Percentiles rank a stretch among this genome's conserved stretches.
Evolutionary conservation across 2,329 filamentous ascomycete species (phyloP).

Genomic region (Eutypa lata): DNA sequence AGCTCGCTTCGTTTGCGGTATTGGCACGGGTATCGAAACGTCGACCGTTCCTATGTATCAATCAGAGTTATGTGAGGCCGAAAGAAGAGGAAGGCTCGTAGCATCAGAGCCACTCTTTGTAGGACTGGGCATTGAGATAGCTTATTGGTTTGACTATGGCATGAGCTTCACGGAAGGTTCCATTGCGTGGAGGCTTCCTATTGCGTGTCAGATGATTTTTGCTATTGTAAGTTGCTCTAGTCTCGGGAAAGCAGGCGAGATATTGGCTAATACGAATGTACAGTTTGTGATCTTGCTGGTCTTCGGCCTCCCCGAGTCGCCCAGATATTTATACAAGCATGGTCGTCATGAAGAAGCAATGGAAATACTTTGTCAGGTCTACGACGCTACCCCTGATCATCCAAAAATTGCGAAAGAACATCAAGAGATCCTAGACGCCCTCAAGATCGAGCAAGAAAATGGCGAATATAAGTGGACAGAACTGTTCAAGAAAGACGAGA

Average conservation of each 20-base stretch:
- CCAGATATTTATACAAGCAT: constrained; percentile 25
- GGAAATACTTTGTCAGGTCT: constrained; percentile 31
- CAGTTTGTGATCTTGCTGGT: constrained; percentile 20
- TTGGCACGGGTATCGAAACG: constrained; percentile 19
- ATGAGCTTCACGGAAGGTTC: constrained; percentile 24
- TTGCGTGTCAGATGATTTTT: constrained; percentile 31
- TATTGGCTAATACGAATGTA: not conserved
- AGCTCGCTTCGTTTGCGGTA: constrained; percentile 5
- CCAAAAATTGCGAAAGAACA: constrained; percentile 32
- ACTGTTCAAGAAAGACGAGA: constrained; percentile 39
- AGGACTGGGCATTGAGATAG: constrained; percentile 23
- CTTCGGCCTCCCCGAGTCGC: constrained; percentile 25
- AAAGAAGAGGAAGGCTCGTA: constrained; percentile 40
- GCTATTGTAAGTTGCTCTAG: constrained; percentile 13
- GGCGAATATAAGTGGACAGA: constrained; percentile 35
- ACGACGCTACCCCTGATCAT: constrained; percentile 34
- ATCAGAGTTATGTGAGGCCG: constrained; percentile 40
- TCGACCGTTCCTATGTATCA: constrained; percentile 40
- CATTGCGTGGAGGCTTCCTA: constrained; percentile 29
- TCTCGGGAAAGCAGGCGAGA: not conserved
- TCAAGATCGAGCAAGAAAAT: constrained; percentile 33
- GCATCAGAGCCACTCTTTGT: constrained; percentile 32
- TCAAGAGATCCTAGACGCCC: constrained; percentile 37
- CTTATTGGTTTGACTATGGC: constrained; percentile 31
- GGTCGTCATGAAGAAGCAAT: constrained; percentile 26